Percentiles rank a stretch among this genome's conserved stretches.
These are phyloP conservation scores for Hordeum pubiflorum DNA, from an alignment of 202 grass and related monocot genomes.

Conservation along the genomic window DNA sequence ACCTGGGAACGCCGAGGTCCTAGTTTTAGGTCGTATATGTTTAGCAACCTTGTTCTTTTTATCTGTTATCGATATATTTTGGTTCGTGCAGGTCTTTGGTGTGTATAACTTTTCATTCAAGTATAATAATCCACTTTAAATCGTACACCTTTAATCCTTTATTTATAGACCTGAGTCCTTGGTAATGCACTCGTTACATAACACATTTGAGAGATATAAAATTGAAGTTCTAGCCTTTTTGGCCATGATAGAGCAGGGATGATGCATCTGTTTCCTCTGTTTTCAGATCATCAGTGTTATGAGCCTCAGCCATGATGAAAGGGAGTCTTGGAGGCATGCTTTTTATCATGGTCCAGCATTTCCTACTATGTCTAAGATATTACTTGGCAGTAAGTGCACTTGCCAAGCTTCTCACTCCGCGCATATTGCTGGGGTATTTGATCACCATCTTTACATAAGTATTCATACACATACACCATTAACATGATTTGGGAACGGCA, in stretches of 20 bases:
- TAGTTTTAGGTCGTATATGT: neutral
- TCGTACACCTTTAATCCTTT: neutral
- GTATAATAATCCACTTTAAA: neutral
- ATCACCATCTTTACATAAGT: neutral
- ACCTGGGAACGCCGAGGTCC: neutral
- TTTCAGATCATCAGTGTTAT: constrained; percentile 53
- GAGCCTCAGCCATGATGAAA: constrained; percentile 47
- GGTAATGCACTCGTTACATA: neutral
- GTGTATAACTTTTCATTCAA: neutral
- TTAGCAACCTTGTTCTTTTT: neutral
- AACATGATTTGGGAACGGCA: constrained; percentile 1
- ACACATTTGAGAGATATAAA: constrained; percentile 16
- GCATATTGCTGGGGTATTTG: neutral
- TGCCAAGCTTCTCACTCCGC: neutral
- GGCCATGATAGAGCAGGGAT: constrained; percentile 4
- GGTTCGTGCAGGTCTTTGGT: neutral
- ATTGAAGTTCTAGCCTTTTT: neutral
- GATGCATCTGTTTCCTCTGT: constrained; percentile 17
- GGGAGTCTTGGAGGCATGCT: constrained; percentile 41
- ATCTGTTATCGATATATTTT: neutral
- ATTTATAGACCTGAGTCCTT: neutral
- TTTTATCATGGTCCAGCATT: constrained; percentile 83
- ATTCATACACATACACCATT: neutral
- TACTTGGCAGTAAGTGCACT: constrained; percentile 60
- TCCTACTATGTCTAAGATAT: constrained; percentile 71